Evolutionary conservation across 1,284 basidiomycete species (phyloP).

Genomic region (Cryptococcus hybrid): DNA sequence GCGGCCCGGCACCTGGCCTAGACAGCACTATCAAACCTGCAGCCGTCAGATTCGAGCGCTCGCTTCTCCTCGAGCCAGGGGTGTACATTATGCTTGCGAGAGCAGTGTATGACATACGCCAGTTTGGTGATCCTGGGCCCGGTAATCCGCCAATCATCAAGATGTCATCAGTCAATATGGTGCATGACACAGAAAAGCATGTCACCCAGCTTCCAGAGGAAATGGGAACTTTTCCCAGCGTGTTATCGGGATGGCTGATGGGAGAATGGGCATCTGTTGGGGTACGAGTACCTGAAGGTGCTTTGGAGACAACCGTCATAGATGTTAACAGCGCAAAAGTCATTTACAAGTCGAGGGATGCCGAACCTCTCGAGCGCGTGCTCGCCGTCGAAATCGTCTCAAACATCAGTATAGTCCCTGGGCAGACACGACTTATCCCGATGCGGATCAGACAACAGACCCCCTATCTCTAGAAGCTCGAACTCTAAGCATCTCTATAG

Average conservation of each 20-base stretch:
- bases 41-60: slow-evolving; percentile 31
- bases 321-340: slow-evolving; percentile 1
- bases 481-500: slow-evolving; percentile 3
- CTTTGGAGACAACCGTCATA: neutral
- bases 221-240: slow-evolving; percentile 23
- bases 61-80: slow-evolving; percentile 26
- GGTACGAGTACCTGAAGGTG: slow-evolving; percentile 10
- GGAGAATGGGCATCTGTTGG: slow-evolving; percentile 30
- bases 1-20: neutral
- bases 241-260: slow-evolving; percentile 35
- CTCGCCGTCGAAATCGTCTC: slow-evolving; percentile 4
- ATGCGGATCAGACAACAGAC: slow-evolving; percentile 9
- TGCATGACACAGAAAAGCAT: slow-evolving; percentile 7
- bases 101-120: slow-evolving; percentile 42
- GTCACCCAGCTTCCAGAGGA: slow-evolving; percentile 10
- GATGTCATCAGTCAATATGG: slow-evolving; percentile 11
- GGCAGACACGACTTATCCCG: slow-evolving; percentile 19
- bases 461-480: neutral
- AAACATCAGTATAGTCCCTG: slow-evolving; percentile 2
- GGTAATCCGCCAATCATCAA: slow-evolving; percentile 26
- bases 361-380: neutral
- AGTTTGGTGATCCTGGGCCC: slow-evolving; percentile 44
- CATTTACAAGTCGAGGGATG: neutral
- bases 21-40: neutral
- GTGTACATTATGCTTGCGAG: slow-evolving; percentile 35